phyloP scores from a whole-genome alignment of 805 yeast genomes.

The Cyberlindnera petersonii region DNA sequence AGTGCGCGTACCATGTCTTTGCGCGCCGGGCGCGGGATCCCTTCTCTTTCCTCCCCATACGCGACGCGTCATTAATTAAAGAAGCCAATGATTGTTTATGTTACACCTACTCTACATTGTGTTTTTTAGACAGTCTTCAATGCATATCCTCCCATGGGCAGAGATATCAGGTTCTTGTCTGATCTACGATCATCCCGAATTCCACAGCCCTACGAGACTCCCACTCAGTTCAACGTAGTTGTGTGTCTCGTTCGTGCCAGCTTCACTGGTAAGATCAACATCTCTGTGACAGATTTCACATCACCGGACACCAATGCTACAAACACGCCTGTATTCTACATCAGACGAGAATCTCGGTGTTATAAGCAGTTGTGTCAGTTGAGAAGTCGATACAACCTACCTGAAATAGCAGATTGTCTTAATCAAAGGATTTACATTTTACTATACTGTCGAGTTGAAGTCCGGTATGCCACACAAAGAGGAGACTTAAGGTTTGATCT shows the following conservation, averaged over 20 bases:
- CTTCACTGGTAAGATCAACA: neutral
- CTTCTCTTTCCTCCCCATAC: too few species aligned
- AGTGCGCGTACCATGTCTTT: too few species aligned
- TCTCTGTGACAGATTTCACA: conserved; percentile 5
- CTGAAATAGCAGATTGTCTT: neutral
- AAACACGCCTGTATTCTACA: conserved; percentile 1
- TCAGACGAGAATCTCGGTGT: neutral
- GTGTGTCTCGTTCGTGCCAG: conserved; percentile 3
- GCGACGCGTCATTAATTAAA: too few species aligned
- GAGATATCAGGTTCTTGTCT: conserved; percentile 3
- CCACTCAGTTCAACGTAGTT: neutral
- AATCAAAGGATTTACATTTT: neutral
- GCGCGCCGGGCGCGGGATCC: too few species aligned
- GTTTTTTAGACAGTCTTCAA: too few species aligned
- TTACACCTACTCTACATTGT: too few species aligned
- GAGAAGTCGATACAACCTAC: neutral
- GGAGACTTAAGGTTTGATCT: neutral
- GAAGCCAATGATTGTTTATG: too few species aligned
- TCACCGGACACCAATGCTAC: neutral
- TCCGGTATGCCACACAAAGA: neutral
- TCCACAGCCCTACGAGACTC: neutral
- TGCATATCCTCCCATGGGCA: too few species aligned
- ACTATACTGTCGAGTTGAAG: neutral
- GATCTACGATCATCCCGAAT: neutral
- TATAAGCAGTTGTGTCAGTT: neutral